Base-by-base conservation (phyloP, 345 rosid genomes). In the Rhizophora mangle region DNA sequence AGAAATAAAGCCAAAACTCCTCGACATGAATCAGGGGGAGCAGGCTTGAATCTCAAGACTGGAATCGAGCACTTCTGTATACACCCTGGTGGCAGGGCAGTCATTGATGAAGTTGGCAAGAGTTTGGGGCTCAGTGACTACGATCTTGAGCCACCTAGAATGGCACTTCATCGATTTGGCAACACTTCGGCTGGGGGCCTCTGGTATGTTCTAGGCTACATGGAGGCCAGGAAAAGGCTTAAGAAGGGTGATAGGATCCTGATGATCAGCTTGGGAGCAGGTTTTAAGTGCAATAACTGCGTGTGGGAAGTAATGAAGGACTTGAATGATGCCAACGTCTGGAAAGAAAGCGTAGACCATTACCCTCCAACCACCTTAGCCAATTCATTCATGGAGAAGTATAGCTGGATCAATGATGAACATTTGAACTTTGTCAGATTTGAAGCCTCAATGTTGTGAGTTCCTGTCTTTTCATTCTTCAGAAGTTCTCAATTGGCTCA, bases 201-300 rank as follows among this genome's bases (percentile, higher is more conserved):
- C 3, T 76, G 79, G 79, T 76, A 76, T 53, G 75, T 70, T 29
- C 32, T 76, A 31, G 75, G 72, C 2, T 76, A 76, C 63, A 70
- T 76, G 79, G 79, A 76, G 52, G 79, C 79, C 7, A 76, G 70
- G 53, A 47, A 66, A 51, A 70, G 79, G 74, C 74, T 75, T 4
- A 75, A 75, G 63, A 69, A 65, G 11, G 79, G 74, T 0, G 52
- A 75, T 29, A 65, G 71, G 36, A 70, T 76, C 30, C 55, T 76
- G 19, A 76, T 76, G 79, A 65, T 70, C 29, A 66, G 79, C 49
- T 60, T 76, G 13, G 79, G 79, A 21, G 79, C 75, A 6, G 79
- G 79, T 8, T 76, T 76, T n/a, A 70, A 70, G 75, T 76, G 79
- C 68, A 76, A 76, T 36, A 70, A 62, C 49, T 76, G 79, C 43